Evolutionary conservation across 192 early-diverging fungal genomes (phyloP), one percentile per base, ranked within the genome.

Genomic region (Backusella tuberculispora): DNA sequence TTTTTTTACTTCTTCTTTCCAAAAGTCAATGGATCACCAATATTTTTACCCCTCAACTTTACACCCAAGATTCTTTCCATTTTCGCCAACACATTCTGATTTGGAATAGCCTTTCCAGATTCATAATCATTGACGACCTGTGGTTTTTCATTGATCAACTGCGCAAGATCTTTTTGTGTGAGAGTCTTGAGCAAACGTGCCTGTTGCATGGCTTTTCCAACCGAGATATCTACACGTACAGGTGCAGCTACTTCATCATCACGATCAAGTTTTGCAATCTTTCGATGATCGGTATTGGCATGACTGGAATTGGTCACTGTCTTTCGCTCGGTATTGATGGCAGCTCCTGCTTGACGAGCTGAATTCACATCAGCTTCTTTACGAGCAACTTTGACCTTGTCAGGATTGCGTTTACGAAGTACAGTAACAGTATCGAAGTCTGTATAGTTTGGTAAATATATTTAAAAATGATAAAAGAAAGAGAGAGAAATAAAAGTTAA

Each of bases 81-180:
- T 83, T 96, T 96, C 21, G 82, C 85, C 24, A 98, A 87, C 63
- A 96, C 82, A 85, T 95, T 93, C 79, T 95, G 95, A 85, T 95
- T 96, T 48, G 95, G 95, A 73, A 94, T 91, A 42, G 90, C 90
- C 77, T 88, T 87, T 1, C 93, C 93, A 66, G 84, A 79, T 84
- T 98, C 97, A 76, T 96, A 98, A 74, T 97, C 97, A 77, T 80
- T 84, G 78, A 88, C 87, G 68, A 97, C 88, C 69, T 90, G 91
- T 50, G 91, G 90, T 84, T 97, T 97, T 78, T 98, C 97, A 74
- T 95, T 96, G 80, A 98, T 91, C 80, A 88, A 91, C 43, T 88
- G 89, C 40, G 91, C 93, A 21, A 96, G 85, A 13, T 95, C 93
- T 89, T 96, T 96, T 79, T 98, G 97, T 40, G 90, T 95, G 80